These are phyloP conservation scores for Podospora appendiculata DNA, from an alignment of 495 filamentous ascomycete species.

Conservation along the genomic window DNA sequence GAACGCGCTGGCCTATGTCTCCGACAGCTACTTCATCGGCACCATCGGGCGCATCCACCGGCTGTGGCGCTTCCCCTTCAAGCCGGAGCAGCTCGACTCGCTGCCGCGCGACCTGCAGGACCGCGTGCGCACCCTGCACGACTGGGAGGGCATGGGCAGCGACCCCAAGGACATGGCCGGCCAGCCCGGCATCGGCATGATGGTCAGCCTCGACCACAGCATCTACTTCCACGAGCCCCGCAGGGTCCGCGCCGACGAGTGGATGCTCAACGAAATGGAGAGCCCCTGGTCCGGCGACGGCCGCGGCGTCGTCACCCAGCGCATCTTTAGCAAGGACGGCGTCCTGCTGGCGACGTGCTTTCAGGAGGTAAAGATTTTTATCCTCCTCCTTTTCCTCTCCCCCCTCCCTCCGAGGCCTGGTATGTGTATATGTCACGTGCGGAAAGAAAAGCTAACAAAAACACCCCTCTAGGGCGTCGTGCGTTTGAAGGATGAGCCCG, in stretches of 20 bases:
- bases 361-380: constrained; percentile 62
- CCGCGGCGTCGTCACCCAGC: constrained; percentile 76
- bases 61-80: constrained; percentile 52
- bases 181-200: constrained; percentile 71
- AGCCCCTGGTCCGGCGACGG: constrained; percentile 92
- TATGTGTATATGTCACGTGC: neutral
- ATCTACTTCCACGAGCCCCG: constrained; percentile 91
- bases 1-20: constrained; percentile 83
- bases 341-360: constrained; percentile 76
- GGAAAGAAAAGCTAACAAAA: too few species aligned
- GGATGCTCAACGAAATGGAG: constrained; percentile 88
- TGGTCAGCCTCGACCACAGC: constrained; percentile 88
- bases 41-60: constrained; percentile 73
- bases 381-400: constrained; percentile 1
- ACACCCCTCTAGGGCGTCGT: constrained; percentile 13
- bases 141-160: constrained; percentile 31
- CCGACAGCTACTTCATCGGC: constrained; percentile 85
- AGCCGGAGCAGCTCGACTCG: constrained; percentile 21
- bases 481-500: constrained; percentile 12
- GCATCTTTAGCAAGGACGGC: constrained; percentile 79
- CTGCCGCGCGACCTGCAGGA: constrained; percentile 22
- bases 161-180: constrained; percentile 29
- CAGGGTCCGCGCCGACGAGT: constrained; percentile 79
- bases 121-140: constrained; percentile 26
- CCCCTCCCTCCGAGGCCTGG: neutral